Evolutionary conservation across 2,329 filamentous ascomycete species (phyloP).

Genomic region (Phaeophleospora eucalypticola): DNA sequence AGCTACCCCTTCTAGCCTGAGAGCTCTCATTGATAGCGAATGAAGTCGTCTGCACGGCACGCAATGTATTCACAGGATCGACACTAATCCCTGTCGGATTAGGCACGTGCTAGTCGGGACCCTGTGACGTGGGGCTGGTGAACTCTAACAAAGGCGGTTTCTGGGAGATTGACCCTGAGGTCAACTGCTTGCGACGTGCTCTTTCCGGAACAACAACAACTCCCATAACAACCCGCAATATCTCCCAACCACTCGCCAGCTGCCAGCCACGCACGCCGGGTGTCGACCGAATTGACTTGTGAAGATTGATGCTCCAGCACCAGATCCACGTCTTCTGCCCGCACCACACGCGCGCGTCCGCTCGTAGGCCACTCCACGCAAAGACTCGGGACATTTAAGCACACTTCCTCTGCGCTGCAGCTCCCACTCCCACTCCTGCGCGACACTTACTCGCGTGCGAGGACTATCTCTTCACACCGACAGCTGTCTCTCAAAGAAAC

Average conservation of each 20-base stretch:
- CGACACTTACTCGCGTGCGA: not conserved
- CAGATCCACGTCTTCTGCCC: not conserved
- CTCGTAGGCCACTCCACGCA: not conserved
- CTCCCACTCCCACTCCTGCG: not conserved
- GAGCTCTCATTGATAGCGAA: too few relatives aligned
- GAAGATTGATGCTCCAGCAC: not conserved
- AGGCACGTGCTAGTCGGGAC: not conserved
- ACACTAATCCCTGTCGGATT: not conserved
- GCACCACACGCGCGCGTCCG: not conserved
- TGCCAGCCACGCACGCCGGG: too few relatives aligned
- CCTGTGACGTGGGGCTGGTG: not conserved
- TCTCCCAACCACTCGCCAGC: not conserved
- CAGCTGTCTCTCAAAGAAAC: not conserved
- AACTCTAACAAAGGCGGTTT: not conserved
- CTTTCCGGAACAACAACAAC: not conserved
- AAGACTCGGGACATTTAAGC: not conserved
- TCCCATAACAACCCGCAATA: not conserved
- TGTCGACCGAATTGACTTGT: too few relatives aligned
- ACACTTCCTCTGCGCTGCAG: too few relatives aligned
- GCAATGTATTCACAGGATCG: not conserved
- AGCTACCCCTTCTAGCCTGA: too few relatives aligned
- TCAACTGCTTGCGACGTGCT: not conserved
- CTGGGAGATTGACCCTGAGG: too few relatives aligned
- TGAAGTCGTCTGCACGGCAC: not conserved
- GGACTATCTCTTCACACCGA: not conserved